These are phyloP conservation scores for Macrocybe gigantea DNA, from an alignment of 768 basidiomycete species.

Conservation along the genomic window DNA sequence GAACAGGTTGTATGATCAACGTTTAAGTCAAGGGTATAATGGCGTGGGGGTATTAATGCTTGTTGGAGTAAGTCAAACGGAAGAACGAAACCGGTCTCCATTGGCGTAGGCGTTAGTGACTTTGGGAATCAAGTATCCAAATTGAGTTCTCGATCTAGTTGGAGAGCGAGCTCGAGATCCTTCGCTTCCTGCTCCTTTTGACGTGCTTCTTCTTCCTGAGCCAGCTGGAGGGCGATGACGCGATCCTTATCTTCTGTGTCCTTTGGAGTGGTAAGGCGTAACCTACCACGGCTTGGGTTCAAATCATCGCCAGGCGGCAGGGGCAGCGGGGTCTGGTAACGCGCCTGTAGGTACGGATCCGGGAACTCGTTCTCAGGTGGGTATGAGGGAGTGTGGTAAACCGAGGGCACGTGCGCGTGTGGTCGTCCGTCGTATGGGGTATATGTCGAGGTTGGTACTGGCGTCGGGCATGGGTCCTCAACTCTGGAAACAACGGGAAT, in stretches of 20 bases:
- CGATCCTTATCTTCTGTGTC: constrained; percentile 21
- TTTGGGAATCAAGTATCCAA: constrained; percentile 8
- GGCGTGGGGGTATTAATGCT: too few relatives aligned
- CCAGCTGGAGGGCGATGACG: too few relatives aligned
- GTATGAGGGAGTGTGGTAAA: constrained; percentile 13
- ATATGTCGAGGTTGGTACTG: too few relatives aligned
- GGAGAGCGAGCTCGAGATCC: constrained; percentile 45
- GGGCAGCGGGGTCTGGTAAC: constrained; percentile 52
- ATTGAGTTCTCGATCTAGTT: constrained; percentile 53
- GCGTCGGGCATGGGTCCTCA: constrained; percentile 1
- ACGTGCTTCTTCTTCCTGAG: constrained; percentile 23
- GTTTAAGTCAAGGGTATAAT: too few relatives aligned
- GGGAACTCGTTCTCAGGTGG: constrained; percentile 18
- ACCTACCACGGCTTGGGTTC: constrained; percentile 5
- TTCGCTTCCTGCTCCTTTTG: constrained; percentile 33
- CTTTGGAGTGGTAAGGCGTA: constrained; percentile 24
- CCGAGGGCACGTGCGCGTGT: background rate
- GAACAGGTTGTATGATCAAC: too few relatives aligned
- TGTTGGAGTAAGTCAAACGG: too few relatives aligned
- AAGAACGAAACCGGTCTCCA: too few relatives aligned
- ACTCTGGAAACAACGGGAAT: constrained; percentile 20
- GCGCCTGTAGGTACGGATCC: constrained; percentile 37
- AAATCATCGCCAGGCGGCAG: constrained; percentile 34
- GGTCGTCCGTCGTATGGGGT: background rate
- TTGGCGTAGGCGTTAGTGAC: too few relatives aligned